Evolutionary conservation across 2,329 filamentous ascomycete species (phyloP), one percentile per base, ranked within the genome.

Genomic region (Talaromyces pinophilus): DNA sequence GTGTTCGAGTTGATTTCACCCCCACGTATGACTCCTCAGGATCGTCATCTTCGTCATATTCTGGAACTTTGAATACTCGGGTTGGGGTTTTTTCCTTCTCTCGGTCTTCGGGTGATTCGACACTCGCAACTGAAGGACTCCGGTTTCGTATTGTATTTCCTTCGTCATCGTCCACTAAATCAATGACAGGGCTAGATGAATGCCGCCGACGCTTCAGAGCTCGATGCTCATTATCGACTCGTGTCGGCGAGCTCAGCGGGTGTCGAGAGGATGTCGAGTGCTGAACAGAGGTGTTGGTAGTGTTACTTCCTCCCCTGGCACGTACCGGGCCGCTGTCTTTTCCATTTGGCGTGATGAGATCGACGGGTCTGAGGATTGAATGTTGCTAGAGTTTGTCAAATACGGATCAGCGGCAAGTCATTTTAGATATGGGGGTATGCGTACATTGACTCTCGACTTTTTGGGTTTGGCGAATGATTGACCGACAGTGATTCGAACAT

Each of bases 241-340:
- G 25, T 38, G 25, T 70, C 69, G 33, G 66, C 25, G 25, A 62
- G 33, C 46, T 72, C 62, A 15, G 67, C 7, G 66, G 64, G 15
- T 59, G 50, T 30, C 19, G 65, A 54, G 67, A 63, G 8, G 62
- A 28, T 15, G 55, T 11, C 17, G 35, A 52, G 17, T n/a, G 38
- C 35, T 60, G 48, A 17, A 22, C 30, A 62, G 40, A 28, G 42
- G 4, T 42, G 5, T 62, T 28, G 46, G 67, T 62, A 6, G 28
- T 13, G 6, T 44, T 71, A 57, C 63, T 11, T 64, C 68, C 71
- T 28, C 72, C 71, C 40, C 67, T 69, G 10, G 72, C 74, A 46
- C 72, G 74, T 46, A 77, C 72, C n/a, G 77, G 73, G 6, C 75
- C 76, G 63, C 76, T 78, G 30, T 74, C 70, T 61, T 73, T 73